phyloP scores from a whole-genome alignment of 169 alveolate species.

The Plasmodium cynomolgi region DNA sequence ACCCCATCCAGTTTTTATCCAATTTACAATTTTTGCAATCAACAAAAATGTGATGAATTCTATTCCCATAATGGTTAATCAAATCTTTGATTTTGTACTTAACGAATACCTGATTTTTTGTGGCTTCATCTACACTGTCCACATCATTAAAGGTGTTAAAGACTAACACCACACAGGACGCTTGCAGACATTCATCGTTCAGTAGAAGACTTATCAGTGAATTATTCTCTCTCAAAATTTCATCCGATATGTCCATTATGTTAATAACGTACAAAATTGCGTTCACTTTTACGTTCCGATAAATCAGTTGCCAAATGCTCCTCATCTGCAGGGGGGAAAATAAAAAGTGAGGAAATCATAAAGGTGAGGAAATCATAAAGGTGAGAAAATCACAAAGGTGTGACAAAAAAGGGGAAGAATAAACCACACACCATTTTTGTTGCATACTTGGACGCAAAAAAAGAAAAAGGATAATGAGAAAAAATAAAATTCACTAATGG shows the following conservation, averaged over 20 bases:
- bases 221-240: conserved; percentile 37
- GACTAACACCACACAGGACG: conserved; percentile 62
- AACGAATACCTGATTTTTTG: conserved; percentile 36
- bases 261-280: conserved; percentile 69
- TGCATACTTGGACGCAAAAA: background rate
- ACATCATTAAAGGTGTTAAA: conserved; percentile 74
- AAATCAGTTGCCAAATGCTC: conserved; percentile 63
- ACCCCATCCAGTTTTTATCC: conserved; percentile 55
- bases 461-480: background rate
- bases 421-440: background rate
- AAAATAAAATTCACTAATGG: background rate
- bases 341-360: background rate
- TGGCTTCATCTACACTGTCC: conserved; percentile 24
- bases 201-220: conserved; percentile 41
- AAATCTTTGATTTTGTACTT: conserved; percentile 61
- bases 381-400: background rate
- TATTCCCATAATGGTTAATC: conserved; percentile 68
- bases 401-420: background rate
- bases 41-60: conserved; percentile 69
- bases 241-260: conserved; percentile 75
- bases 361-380: background rate
- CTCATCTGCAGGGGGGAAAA: conserved; percentile 48
- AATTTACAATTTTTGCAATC: conserved; percentile 72
- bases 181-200: conserved; percentile 69
- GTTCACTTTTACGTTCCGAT: conserved; percentile 59